These are phyloP conservation scores for Alternaria sp. DNA, from an alignment of 2,329 filamentous ascomycete species.

Conservation along the genomic window DNA sequence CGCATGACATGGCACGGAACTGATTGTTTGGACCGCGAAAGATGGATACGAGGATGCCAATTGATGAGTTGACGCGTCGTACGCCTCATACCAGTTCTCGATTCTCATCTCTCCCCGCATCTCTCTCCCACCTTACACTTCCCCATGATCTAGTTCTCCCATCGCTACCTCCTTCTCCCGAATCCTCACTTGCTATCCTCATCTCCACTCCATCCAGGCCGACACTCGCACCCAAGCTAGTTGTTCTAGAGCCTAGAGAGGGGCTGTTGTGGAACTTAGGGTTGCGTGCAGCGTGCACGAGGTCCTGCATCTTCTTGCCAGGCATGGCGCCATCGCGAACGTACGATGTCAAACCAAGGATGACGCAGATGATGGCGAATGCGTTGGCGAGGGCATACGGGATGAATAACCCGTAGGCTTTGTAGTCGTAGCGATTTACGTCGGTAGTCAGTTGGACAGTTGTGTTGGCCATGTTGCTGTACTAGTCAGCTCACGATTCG, in stretches of 20 bases:
- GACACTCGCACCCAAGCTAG: background rate
- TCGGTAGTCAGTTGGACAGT: background rate
- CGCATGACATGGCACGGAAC: too few relatives aligned
- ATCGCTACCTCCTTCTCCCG: background rate
- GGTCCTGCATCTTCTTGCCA: slow-evolving; percentile 21
- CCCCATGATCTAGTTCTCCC: background rate
- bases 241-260: background rate
- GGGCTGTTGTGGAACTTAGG: background rate
- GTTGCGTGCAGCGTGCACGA: slow-evolving; percentile 5
- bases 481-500: background rate
- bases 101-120: background rate
- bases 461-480: background rate
- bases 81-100: background rate
- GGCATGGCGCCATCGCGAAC: slow-evolving; percentile 13
- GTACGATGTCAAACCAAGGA: background rate
- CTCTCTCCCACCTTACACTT: background rate
- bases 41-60: background rate
- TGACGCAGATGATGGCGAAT: slow-evolving; percentile 11
- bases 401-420: background rate
- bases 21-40: rapidly evolving
- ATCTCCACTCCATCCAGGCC: background rate
- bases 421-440: background rate
- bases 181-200: background rate
- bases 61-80: background rate
- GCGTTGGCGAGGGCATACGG: slow-evolving; percentile 13